Evolutionary conservation across 306 rosid genomes (phyloP).

Genomic region (Arachis hypogaea): DNA sequence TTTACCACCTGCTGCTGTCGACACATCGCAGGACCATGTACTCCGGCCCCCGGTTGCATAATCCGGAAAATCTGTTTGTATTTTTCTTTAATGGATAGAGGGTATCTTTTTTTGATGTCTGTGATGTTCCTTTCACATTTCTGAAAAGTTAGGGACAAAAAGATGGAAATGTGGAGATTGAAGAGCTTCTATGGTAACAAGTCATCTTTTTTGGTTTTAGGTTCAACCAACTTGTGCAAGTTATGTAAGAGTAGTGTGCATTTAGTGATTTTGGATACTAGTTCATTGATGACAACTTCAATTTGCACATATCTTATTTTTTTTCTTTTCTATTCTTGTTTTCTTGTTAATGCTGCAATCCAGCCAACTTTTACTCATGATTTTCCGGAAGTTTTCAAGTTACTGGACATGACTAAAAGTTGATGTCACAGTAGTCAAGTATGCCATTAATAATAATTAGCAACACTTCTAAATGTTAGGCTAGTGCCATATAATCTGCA

Average conservation of each 20-base stretch:
- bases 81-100: conserved; percentile 13
- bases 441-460: not conserved
- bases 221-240: conserved; percentile 8
- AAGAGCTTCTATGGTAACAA: conserved; percentile 4
- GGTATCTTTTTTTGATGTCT: not conserved
- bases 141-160: not conserved
- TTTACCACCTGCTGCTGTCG: conserved; percentile 75
- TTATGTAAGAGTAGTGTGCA: not conserved
- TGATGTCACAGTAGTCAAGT: not conserved
- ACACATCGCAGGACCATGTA: conserved; percentile 85
- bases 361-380: conserved; percentile 10
- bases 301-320: not conserved
- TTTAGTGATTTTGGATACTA: not conserved
- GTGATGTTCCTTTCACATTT: not conserved
- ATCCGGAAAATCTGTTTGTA: conserved; percentile 21
- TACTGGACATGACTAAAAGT: not conserved
- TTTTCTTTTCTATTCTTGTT: not conserved
- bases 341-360: not conserved
- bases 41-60: conserved; percentile 88
- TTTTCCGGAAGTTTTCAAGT: not conserved
- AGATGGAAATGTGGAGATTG: conserved; percentile 4
- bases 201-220: conserved; percentile 5
- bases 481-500: not conserved
- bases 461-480: not conserved
- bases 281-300: conserved; percentile 8